Evolutionary conservation across 805 yeast genomes (phyloP).

Genomic region (Candida ulmi): DNA sequence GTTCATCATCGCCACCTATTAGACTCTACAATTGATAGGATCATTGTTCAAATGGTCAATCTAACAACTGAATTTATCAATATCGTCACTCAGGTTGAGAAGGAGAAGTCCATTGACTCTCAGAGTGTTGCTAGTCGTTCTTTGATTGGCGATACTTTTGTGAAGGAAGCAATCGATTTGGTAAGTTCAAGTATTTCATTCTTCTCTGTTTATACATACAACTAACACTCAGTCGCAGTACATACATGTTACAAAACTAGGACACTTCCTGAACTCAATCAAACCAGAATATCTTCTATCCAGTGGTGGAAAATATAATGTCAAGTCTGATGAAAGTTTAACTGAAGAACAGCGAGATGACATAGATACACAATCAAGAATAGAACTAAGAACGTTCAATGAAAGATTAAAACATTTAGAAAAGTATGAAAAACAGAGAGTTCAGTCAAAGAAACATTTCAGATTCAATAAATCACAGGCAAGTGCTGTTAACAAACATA

Average conservation of each 20-base stretch:
- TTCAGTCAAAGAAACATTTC: constrained; percentile 15
- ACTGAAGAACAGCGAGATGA: constrained; percentile 45
- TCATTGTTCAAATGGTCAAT: constrained; percentile 12
- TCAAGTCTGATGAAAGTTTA: constrained; percentile 22
- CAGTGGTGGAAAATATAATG: constrained; percentile 5
- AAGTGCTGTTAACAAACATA: constrained; percentile 14
- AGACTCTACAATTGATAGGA: no score
- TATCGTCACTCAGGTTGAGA: constrained; percentile 9
- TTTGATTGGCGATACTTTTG: constrained; percentile 16
- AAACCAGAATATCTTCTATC: constrained; percentile 24
- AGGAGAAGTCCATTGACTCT: constrained; percentile 5
- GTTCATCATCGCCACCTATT: no score
- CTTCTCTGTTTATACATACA: no score
- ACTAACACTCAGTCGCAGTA: background rate
- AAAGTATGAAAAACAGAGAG: constrained; percentile 45
- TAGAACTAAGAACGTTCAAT: constrained; percentile 45
- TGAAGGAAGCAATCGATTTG: constrained; percentile 17
- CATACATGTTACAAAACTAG: constrained; percentile 23
- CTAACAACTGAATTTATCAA: constrained; percentile 10
- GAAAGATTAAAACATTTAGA: constrained; percentile 45
- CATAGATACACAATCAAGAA: constrained; percentile 49
- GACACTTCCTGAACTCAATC: constrained; percentile 20
- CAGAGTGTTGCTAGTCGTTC: background rate
- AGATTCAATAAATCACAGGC: constrained; percentile 11
- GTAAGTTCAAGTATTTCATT: background rate